Evolutionary conservation across 257 asterid species (phyloP).

Genomic region (Capsicum chinense): DNA sequence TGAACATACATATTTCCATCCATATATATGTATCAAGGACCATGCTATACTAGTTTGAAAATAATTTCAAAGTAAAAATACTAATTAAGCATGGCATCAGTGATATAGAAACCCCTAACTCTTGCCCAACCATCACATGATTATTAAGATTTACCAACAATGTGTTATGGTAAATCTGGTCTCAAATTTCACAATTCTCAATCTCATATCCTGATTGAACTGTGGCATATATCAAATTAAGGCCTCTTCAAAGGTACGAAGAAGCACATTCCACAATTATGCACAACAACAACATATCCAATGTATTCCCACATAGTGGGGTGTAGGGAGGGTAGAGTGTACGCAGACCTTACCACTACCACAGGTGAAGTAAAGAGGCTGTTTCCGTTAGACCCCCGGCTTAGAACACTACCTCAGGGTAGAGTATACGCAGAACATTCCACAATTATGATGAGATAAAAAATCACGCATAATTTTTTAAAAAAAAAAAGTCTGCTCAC

Average conservation of each 20-base stretch:
- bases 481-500: slow-evolving; percentile 45
- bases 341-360: too few relatives aligned
- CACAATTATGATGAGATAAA: neutral
- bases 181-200: neutral
- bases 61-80: slow-evolving; percentile 1
- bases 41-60: neutral
- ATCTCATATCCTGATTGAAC: neutral
- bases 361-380: too few relatives aligned
- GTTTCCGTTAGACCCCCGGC: too few relatives aligned
- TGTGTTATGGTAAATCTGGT: neutral
- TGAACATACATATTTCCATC: neutral
- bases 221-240: neutral
- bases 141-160: slow-evolving; percentile 9
- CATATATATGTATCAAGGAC: neutral
- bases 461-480: neutral
- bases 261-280: slow-evolving; percentile 12
- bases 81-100: neutral
- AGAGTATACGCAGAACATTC: too few relatives aligned
- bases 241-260: neutral
- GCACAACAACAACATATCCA: neutral
- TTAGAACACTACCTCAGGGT: too few relatives aligned
- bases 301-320: too few relatives aligned
- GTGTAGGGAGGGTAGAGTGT: too few relatives aligned
- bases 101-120: neutral
- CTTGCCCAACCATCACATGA: neutral